Evolutionary conservation across 768 basidiomycete species (phyloP).

Genomic region (Cystofilobasidium ferigula): DNA sequence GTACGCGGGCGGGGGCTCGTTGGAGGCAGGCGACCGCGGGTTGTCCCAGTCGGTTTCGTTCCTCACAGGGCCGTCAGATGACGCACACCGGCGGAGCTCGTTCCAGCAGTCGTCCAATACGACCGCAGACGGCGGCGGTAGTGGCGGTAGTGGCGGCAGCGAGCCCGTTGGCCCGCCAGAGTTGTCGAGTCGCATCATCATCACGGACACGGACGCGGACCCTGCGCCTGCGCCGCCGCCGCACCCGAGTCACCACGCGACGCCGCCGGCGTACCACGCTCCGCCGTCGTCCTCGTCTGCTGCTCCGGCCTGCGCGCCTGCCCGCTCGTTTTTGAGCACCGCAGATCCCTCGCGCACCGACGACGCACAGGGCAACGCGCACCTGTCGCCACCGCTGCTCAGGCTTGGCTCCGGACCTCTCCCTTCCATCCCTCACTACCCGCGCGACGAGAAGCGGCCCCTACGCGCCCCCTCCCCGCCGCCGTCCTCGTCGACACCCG

Average conservation of each 20-base stretch:
- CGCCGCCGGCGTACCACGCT: neutral
- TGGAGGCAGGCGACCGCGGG: no score
- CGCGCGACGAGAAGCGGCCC: neutral
- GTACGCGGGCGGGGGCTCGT: no score
- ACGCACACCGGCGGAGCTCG: no score
- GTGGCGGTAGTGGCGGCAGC: no score
- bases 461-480: neutral
- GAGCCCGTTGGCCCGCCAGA: neutral
- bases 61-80: no score
- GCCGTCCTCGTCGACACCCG: neutral
- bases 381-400: neutral
- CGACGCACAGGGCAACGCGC: no score
- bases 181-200: neutral
- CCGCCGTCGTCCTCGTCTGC: neutral
- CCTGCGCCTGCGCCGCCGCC: neutral
- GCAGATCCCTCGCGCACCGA: no score
- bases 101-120: no score
- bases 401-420: neutral
- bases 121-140: no score
- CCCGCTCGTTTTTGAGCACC: neutral
- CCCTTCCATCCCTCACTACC: neutral
- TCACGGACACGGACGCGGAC: neutral
- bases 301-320: neutral
- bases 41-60: no score
- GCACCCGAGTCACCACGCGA: neutral